Percentiles rank a stretch among this genome's conserved stretches.
phyloP scores from a whole-genome alignment of 306 rosid genomes.

The Malus asiatica region DNA sequence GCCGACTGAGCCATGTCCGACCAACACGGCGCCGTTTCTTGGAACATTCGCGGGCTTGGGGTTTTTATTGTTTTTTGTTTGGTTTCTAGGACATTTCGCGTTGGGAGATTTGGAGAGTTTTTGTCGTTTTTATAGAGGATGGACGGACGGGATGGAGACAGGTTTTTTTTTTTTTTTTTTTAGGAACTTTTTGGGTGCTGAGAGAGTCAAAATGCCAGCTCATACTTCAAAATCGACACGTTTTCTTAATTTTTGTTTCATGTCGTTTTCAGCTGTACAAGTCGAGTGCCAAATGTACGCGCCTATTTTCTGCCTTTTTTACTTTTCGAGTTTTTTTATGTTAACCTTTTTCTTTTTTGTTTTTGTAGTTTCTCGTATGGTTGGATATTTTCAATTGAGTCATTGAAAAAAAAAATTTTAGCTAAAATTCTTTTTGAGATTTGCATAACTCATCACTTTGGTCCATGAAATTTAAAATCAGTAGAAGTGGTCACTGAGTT shows the following conservation, averaged over 20 bases:
- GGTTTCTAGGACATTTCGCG: constrained; percentile 52
- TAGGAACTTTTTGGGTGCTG: neutral
- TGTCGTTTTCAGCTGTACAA: neutral
- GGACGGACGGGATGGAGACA: neutral
- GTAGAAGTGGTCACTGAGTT: accelerated
- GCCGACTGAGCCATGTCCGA: constrained; percentile 19
- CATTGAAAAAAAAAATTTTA: too few species aligned
- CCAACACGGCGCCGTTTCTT: constrained; percentile 23
- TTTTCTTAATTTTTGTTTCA: constrained; percentile 25
- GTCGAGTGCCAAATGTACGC: neutral
- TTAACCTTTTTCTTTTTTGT: neutral
- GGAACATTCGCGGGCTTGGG: constrained; percentile 29
- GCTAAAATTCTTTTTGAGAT: accelerated
- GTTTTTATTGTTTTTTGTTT: neutral
- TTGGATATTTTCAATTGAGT: too few species aligned
- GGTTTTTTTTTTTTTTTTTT: neutral
- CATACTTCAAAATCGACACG: constrained; percentile 55
- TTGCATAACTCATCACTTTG: too few species aligned
- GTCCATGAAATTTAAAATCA: too few species aligned
- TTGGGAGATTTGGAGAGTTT: constrained; percentile 19
- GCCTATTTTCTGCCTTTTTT: neutral
- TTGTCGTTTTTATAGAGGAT: constrained; percentile 12
- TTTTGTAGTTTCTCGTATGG: too few species aligned
- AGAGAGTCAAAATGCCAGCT: constrained; percentile 21
- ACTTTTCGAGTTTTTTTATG: neutral